A percentile compares a stretch with the other conserved stretches of the same genome.
Conservation (phyloP, 257 asterid species). For the Jacaranda mimosifolia region DNA sequence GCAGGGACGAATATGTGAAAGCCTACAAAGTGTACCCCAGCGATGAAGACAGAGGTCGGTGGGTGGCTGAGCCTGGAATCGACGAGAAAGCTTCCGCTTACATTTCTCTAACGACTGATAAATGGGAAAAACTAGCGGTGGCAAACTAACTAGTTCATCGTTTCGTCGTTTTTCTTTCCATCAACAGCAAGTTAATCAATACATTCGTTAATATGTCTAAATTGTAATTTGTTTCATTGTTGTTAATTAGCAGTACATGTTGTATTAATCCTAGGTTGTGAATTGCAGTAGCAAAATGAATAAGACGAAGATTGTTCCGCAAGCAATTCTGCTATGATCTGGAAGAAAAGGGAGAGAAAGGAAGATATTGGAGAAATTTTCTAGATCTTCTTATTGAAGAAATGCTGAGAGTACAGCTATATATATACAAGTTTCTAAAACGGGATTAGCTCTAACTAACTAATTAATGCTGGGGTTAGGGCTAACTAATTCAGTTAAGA, state of each 20-base stretch:
- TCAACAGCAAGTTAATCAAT: background rate
- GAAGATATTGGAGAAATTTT: no score
- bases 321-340: no score
- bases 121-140: slow-evolving; percentile 56
- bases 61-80: slow-evolving; percentile 89
- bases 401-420: no score
- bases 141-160: slow-evolving; percentile 26
- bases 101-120: slow-evolving; percentile 56
- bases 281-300: slow-evolving; percentile 37
- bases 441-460: no score
- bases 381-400: no score
- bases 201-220: slow-evolving; percentile 18
- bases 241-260: background rate
- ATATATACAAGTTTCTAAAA: no score
- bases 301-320: slow-evolving; percentile 36
- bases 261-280: slow-evolving; percentile 3
- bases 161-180: background rate
- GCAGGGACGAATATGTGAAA: slow-evolving; percentile 56
- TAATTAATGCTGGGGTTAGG: no score
- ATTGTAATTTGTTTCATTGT: slow-evolving; percentile 35
- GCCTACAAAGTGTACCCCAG: slow-evolving; percentile 84
- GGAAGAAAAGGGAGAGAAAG: no score
- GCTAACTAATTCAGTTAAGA: no score
- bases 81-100: slow-evolving; percentile 70
- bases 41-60: slow-evolving; percentile 79